Base-by-base conservation (phyloP, 73 alveolate genomes). In the Tetrahymena thermophila region DNA sequence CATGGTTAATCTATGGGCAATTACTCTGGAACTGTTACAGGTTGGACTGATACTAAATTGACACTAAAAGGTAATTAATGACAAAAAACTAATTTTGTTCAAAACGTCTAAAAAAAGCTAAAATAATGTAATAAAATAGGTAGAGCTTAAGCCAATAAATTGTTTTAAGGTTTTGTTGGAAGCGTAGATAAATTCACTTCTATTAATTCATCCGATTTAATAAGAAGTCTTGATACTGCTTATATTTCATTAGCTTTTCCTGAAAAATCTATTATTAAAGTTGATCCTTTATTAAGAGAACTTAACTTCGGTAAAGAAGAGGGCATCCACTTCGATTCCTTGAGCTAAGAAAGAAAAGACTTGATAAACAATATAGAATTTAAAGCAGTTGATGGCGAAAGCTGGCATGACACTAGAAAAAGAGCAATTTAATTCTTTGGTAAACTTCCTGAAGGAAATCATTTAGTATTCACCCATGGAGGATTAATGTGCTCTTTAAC, bases 31-130 rank as follows among this genome's bases (percentile, higher is more conserved):
- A 89, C 95, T 1, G 35, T 95, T 23, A 35, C 94, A 37, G 97
- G 97, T 21, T 95, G 97, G 97, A 95, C 97, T 50, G 97, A 95
- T 56, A 43, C 95, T 25, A 95, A 58, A 95, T 56, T 95, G 57
- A 95, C 93, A 43, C 37, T 95, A 31, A 95, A 94, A 95, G 97
- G 97, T 95, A 95, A 35, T 35, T 95, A 95, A 35, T 35, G 1
- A 40, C 10, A 25, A 71, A 71, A 25, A 71, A 71, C n/a, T 13
- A 71, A 71, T 28, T 71, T n/a, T 71, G 31, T 14, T 14, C 5
- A 8, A 71, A 23, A 17, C 13, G 31, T 5, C 31, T 1, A 13
- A 71, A 25, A 71, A 28, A 19, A 71, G 21, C 23, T 17, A 85
- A 84, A 17, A 56, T 5, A 50, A 85, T 31, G 1, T 17, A 19